Base-by-base conservation (phyloP, 331 rosid genomes). In the Saraca asoca region DNA sequence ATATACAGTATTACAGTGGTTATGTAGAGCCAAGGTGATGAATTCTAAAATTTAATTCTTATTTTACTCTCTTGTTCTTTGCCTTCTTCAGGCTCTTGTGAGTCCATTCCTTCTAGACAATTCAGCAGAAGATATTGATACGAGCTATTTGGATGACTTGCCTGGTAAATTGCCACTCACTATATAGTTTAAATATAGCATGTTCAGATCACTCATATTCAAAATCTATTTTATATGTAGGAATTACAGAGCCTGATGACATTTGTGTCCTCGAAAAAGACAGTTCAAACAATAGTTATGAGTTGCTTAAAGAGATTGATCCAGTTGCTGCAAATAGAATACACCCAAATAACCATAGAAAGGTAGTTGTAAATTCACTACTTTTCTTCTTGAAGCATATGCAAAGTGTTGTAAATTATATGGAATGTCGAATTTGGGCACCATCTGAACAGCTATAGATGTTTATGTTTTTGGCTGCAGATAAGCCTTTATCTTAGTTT, bases 281-380 rank as follows among this genome's bases (percentile, higher is more conserved):
- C 38, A 7, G 35, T 54, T 82, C 78, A 61, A 71, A 42, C 53
- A 45, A 66, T 73, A 62, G 74, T 74, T 86, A 87, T 65, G 84
- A 80, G 11, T 62, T 74, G 73, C 98, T 92, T 64, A 85, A 80
- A 66, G 79, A 69, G 67, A 85, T 92, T 51, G 98, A 92, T 70
- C 98, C 96, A 37, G 81, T 84, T 67, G 90, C 95, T 7, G 95
- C 96, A 17, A 87, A 85, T 75, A 83, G 98, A 78, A 78, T 89
- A 75, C 98, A 92, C 79, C 98, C 96, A 43, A 89, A 92, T 72
- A 81, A 92, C 71, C 84, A 83, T 57, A 85, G 98, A 82, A 92
- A 84, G 82, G 98, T 92, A 51, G 17, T 55, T 38, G 34, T 49
- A 42, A 56, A 38, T 64, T 59, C 71, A 38, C 72, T 39, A 33